Evolutionary conservation across 2,329 filamentous ascomycete genomes (phyloP), one percentile per base, ranked within the genome.

Genomic region (Ophiocordyceps camponoti-saundersi): DNA sequence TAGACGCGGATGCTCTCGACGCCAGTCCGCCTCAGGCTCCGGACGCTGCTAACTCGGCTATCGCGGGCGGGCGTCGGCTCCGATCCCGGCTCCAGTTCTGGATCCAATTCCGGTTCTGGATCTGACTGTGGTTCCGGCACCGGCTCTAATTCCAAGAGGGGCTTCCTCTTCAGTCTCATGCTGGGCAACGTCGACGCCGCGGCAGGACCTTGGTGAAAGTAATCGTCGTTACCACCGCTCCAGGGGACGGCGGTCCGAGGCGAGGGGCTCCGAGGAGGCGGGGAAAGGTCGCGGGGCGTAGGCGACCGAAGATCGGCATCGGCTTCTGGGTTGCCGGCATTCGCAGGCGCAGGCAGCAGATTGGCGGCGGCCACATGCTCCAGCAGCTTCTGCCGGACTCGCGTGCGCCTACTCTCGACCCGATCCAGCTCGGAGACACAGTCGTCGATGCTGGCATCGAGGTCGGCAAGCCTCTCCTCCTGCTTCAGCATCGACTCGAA

Each of bases 351-450:
- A 30, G 65, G 60, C 13, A 82, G 66, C 7, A 75, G 75, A 46
- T 76, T 66, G 2, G 83, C 81, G 16, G 82, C 85, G 44, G 85
- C 84, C 46, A 89, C 79, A 57, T 90, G 85, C 62, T 90, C 84
- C 3, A 90, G 72, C 13, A 90, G 68, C 68, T 88, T 90, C 59
- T 89, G 83, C 36, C 83, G 75, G 42, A 90, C 78, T 7, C 82
- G 73, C 16, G 79, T 80, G 40, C 84, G 78, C 56, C 85, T 72
- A 58, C 88, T 86, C 61, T 90, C 85, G 11, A 83, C 82, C 51
- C 82, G 75, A 57, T 89, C 85, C n/a, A 89, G 73, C 65, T 89
- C 89, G 54, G 66, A 70, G 44, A 85, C 78, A 80, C 85, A 89
- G 58, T 87, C 82, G 55, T 89, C 85, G 51, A 90, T 89, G 3